phyloP scores from a whole-genome alignment of 1,139 yeast genomes.

The Saccharomyces hybrid region DNA sequence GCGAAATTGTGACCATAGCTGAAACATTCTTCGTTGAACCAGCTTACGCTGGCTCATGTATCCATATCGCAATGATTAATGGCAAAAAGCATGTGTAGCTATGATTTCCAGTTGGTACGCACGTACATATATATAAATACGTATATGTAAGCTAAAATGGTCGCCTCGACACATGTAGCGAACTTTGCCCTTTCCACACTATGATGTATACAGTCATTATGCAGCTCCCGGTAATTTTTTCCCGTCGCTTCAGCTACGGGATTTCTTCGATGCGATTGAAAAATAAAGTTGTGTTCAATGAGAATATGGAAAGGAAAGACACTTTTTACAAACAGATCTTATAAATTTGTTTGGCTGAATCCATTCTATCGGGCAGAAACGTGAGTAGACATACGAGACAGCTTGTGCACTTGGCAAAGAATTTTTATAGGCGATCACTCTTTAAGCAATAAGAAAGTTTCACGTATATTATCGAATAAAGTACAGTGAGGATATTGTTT shows the following conservation, averaged over 20 bases:
- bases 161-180: neutral
- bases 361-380: neutral
- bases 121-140: neutral
- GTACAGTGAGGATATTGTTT: constrained; percentile 8
- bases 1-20: neutral
- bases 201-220: neutral
- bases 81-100: neutral
- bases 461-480: neutral
- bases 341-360: neutral
- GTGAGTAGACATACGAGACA: neutral
- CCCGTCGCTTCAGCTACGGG: neutral
- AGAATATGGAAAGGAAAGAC: neutral
- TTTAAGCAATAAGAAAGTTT: neutral
- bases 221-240: neutral
- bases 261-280: neutral
- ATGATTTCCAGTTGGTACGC: neutral
- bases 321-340: neutral
- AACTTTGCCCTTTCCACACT: neutral
- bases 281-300: neutral
- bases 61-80: neutral
- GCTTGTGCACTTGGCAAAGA: neutral
- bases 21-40: neutral
- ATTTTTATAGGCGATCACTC: neutral
- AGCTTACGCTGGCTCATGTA: neutral
- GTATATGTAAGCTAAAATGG: neutral